These are phyloP conservation scores for Fusarium buharicum DNA, from an alignment of 2,329 filamentous ascomycete genomes.

Conservation along the genomic window DNA sequence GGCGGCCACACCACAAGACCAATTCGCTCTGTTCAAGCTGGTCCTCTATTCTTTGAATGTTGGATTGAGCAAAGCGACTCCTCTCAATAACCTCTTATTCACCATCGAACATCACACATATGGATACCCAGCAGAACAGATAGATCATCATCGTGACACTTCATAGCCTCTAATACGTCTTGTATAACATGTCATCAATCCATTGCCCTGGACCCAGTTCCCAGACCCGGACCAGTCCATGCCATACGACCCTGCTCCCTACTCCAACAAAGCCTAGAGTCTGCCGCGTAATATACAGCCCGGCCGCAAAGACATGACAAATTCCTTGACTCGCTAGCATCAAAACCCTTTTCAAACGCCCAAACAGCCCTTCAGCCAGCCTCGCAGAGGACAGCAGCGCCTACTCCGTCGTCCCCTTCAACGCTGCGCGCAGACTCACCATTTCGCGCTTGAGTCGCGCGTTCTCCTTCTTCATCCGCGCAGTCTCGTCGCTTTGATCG, in stretches of 20 bases:
- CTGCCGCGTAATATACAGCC: slow-evolving; percentile 38
- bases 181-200: slow-evolving; percentile 37
- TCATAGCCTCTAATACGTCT: slow-evolving; percentile 40
- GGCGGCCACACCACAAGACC: slow-evolving; percentile 58
- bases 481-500: slow-evolving; percentile 80
- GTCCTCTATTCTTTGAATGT: slow-evolving; percentile 73
- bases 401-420: slow-evolving; percentile 58
- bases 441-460: slow-evolving; percentile 84
- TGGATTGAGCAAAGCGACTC: slow-evolving; percentile 62
- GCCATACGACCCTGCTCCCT: slow-evolving; percentile 37
- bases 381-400: slow-evolving; percentile 40
- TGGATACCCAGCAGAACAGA: slow-evolving; percentile 26
- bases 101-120: neutral
- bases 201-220: slow-evolving; percentile 28
- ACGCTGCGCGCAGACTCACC: slow-evolving; percentile 70
- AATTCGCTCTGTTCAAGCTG: slow-evolving; percentile 64
- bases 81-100: neutral
- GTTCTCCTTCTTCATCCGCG: slow-evolving; percentile 85
- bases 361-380: slow-evolving; percentile 32
- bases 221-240: slow-evolving; percentile 38
- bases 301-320: slow-evolving; percentile 30
- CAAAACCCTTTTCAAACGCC: slow-evolving; percentile 32
- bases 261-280: slow-evolving; percentile 34
- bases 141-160: slow-evolving; percentile 43
- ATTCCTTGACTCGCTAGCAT: slow-evolving; percentile 29